Base-by-base conservation (phyloP, 495 filamentous ascomycete genomes). In the Bacidia rubella region DNA sequence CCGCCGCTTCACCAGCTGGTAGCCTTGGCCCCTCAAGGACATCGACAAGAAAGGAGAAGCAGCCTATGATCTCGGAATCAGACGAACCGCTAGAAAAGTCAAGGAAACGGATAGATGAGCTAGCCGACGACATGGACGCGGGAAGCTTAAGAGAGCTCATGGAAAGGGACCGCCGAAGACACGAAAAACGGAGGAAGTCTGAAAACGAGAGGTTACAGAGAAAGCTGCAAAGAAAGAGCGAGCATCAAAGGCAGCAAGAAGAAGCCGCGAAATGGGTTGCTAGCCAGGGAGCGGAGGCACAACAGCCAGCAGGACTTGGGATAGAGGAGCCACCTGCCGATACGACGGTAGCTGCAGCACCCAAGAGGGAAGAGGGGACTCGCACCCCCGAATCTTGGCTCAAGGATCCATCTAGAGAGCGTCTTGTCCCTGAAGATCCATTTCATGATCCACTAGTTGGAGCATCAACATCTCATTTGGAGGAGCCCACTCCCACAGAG, bases 91-190 rank as follows among this genome's bases (percentile, higher is more conserved):
- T 50, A 38, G 64, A 79, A 12, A 81, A 74, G 54, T 80, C 84
- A 2, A 80, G 75, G 51, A 84, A 80, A 59, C 77, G 83, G 32
- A 77, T 96, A 11, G 83, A 90, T 57, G 80, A 84, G 44, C 69
- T 92, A 35, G 89, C 87, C 21, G 83, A 95, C 63, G 81, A 85
- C 38, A 69, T 95, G 40, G 84, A 82, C 65, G 84, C 89, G 1
- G 76, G 83, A 32, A 85, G 82, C 59, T 60, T 96, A 47, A 74
- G 88, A 19, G 85, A 93, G 59, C 64, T 94, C 29, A 77, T 96
- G 74, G 89, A 96, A 53, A 70, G 89, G 51, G 89, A 96, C 62
- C 72, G 83, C 54, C 78, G 87, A 54, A 74, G 89, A 26, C 76
- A 74, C 54, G 86, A 94, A 52, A 80, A 76, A 62, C 87, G 86